Evolutionary conservation across 2,329 filamentous ascomycete species (phyloP), one percentile per base, ranked within the genome.

Genomic region (Drechmeria coniospora): DNA sequence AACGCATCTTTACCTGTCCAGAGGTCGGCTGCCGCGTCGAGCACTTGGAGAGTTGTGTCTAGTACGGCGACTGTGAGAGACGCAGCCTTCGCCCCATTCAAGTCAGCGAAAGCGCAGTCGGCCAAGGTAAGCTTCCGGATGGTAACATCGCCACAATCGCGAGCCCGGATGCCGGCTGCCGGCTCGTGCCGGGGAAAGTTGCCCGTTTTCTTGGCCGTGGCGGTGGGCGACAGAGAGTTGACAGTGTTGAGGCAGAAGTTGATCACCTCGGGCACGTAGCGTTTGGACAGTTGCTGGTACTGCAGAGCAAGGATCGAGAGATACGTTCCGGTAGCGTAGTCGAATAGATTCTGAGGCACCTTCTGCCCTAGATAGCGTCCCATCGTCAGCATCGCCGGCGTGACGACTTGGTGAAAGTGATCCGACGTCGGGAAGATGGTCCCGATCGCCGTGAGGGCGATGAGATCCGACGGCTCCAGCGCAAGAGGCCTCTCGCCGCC

Each of bases 341-440:
- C 79, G 6, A 64, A 56, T 4, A 82, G 52, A 6, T 57, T 61
- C 23, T 69, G 61, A 1, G 83, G 74, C 1, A 76, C 63, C 31
- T 74, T 82, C 41, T 93, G 74, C 2, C 79, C 82, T 15, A 98
- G 65, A 53, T 80, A 94, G 30, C 82, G 73, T 9, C 69, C 70
- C 52, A 95, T 81, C n/a, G 76, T 68, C 5, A 94, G 70, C 53
- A 83, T 79, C 1, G 87, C 79, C 2, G 90, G 90, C 2, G 90
- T 98, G 22, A 83, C 79, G 20, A 95, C 82, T 42, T 90, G 79
- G 44, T 98, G 90, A 53, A 95, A 98, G 54, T 95, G 86, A 53
- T 98, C 90, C 0, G 86, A 94, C 0, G 90, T 93, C 4, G 90
- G 86, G 45, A 92, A 98, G 29, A 92, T 79, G 2, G 74, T 74